Conservation (phyloP, 257 asterid genomes). For the Agastache rugosa region DNA sequence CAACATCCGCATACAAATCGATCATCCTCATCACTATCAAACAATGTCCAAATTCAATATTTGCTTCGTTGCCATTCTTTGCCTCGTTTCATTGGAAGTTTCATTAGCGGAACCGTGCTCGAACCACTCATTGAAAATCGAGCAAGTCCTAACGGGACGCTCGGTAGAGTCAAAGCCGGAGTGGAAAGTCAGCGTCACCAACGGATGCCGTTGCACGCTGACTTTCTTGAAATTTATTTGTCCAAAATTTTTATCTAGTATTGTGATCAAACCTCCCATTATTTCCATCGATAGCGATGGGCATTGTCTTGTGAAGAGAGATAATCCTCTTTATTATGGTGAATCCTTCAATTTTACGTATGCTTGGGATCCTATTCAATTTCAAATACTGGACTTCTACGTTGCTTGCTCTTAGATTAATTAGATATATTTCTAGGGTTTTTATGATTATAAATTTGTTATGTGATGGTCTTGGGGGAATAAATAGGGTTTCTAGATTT, state of each 20-base stretch:
- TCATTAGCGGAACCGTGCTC: not conserved
- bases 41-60: not conserved
- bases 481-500: no score
- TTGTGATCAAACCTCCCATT: not conserved
- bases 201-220: not conserved
- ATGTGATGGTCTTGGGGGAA: no score
- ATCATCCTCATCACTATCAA: not conserved
- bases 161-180: not conserved
- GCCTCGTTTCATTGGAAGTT: not conserved
- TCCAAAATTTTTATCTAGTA: not conserved
- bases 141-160: not conserved
- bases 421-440: not conserved
- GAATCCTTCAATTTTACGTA: not conserved
- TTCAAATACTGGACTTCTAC: not conserved
- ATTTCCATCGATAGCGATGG: not conserved
- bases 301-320: not conserved
- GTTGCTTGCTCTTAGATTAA: not conserved
- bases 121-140: not conserved
- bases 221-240: not conserved
- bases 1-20: not conserved
- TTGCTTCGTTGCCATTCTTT: not conserved
- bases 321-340: not conserved
- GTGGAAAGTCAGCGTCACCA: not conserved
- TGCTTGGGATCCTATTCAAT: conserved; percentile 11
- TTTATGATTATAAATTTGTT: not conserved